Evolutionary conservation across 2,329 filamentous ascomycete species (phyloP), one percentile per base, ranked within the genome.

Genomic region (Stachybotrys echinatus): DNA sequence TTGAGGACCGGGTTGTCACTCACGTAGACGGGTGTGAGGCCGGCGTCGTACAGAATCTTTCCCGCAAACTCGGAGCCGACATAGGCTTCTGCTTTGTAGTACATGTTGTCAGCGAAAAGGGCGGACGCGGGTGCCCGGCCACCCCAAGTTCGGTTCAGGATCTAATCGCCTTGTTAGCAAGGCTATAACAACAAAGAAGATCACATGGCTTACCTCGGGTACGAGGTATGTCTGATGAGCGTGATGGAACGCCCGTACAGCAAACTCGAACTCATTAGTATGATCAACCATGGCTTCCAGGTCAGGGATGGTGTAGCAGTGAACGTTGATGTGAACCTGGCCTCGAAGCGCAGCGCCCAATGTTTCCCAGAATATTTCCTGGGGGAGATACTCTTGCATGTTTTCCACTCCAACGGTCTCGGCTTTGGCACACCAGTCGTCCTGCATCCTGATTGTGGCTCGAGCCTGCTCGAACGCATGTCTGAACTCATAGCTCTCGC

Each of bases 51-150:
- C 0, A 88, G 73, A 4, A 82, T 74, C 61, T 85, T 87, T 22
- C 84, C 84, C 2, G 84, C 84, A 52, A 79, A 79, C 61, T 87
- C 81, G 12, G 82, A 85, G 1, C 77, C 84, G 5, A 79, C 70
- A 56, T 84, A 86, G 0, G 83, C 71, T 66, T 88, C 85, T 2
- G 78, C 73, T 66, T 88, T 87, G 74, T 87, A 88, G 63, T 80
- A 85, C 80, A 87, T 87, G 61, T 84, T 86, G 59, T 88, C 84
- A 10, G 85, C 84, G 57, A 88, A 88, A 4, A 87, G 68, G n/a
- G 79, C 84, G 17, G 74, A 77, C 4, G 75, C 78, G n/a, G 77
- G 79, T 17, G 77, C 64, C 0, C 72, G 71, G 12, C 72, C 74
- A 14, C 80, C 79, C 67, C 74, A 83, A 1, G 76, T 75, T 45